Conservation (phyloP, 495 filamentous ascomycete species). For the Parmelia sp. region DNA sequence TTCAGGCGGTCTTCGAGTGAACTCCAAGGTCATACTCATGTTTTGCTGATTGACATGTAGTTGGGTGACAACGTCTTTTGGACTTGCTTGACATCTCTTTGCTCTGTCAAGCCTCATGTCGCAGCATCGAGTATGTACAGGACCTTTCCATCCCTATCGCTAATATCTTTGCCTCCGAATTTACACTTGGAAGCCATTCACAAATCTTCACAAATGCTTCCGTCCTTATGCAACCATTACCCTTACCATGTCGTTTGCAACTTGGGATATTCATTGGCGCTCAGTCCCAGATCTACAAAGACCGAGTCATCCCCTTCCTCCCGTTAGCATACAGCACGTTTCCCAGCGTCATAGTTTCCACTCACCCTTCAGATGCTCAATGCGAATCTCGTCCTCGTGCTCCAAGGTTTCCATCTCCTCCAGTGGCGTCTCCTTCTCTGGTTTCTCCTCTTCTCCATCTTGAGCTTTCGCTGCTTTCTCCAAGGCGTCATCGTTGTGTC, state of each 20-base stretch:
- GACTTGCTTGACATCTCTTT: background rate
- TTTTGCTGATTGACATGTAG: no score
- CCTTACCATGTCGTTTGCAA: constrained; percentile 46
- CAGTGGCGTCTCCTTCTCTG: constrained; percentile 52
- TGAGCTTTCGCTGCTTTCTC: constrained; percentile 55
- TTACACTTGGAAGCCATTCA: background rate
- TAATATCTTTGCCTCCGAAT: background rate
- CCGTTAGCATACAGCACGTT: background rate
- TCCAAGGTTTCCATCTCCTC: constrained; percentile 55
- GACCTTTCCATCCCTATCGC: background rate
- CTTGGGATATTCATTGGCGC: constrained; percentile 46
- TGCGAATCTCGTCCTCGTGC: constrained; percentile 54
- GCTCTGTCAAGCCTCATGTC: background rate
- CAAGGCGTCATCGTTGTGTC: constrained; percentile 56
- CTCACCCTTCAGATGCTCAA: constrained; percentile 50
- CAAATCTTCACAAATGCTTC: background rate
- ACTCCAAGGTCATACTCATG: no score
- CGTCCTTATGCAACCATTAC: background rate
- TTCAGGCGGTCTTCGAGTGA: no score
- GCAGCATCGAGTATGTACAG: background rate
- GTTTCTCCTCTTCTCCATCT: constrained; percentile 47
- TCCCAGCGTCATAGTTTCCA: background rate
- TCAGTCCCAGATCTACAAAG: constrained; percentile 47
- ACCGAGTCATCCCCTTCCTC: constrained; percentile 44
- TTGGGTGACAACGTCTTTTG: no score